These are phyloP conservation scores for Sphaerosporella brunnea DNA, from an alignment of 495 filamentous ascomycete genomes.

Conservation along the genomic window DNA sequence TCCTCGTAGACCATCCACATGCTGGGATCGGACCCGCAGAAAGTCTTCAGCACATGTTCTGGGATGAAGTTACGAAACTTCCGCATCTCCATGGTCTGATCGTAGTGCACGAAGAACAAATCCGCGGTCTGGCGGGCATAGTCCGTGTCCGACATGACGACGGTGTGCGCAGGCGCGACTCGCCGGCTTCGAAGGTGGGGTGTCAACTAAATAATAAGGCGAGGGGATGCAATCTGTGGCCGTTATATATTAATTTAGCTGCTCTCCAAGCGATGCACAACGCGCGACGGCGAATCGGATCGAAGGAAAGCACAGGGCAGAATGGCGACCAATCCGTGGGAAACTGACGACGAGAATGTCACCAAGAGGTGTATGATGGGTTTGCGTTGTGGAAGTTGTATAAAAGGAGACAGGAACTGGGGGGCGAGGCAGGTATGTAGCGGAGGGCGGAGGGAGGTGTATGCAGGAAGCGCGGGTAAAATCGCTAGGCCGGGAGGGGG, in stretches of 20 bases:
- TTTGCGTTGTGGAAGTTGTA: no score
- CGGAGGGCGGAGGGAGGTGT: slow-evolving; percentile 5
- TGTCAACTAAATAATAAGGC: neutral
- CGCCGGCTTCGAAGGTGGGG: neutral
- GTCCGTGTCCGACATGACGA: slow-evolving; percentile 19
- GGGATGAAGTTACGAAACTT: slow-evolving; percentile 23
- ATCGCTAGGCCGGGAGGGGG: slow-evolving; percentile 1
- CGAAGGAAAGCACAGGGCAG: neutral
- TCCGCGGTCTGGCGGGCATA: slow-evolving; percentile 23
- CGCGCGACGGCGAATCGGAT: neutral
- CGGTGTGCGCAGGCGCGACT: slow-evolving; percentile 1
- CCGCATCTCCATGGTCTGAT: slow-evolving; percentile 21
- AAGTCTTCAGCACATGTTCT: slow-evolving; percentile 20
- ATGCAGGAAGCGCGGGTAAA: neutral
- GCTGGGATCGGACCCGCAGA: slow-evolving; percentile 22
- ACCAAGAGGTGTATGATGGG: no score
- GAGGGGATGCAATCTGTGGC: slow-evolving; percentile 1
- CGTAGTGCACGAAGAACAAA: slow-evolving; percentile 23
- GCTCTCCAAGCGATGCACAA: neutral
- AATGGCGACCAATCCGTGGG: no score
- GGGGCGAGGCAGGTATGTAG: no score
- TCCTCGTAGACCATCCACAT: slow-evolving; percentile 25
- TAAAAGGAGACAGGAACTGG: slow-evolving; percentile 12
- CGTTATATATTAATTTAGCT: slow-evolving; percentile 1
- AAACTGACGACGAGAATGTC: no score